A percentile compares a stretch with the other conserved stretches of the same genome.
Conservation (phyloP, 345 rosid species). For the Tarenaya hassleriana region DNA sequence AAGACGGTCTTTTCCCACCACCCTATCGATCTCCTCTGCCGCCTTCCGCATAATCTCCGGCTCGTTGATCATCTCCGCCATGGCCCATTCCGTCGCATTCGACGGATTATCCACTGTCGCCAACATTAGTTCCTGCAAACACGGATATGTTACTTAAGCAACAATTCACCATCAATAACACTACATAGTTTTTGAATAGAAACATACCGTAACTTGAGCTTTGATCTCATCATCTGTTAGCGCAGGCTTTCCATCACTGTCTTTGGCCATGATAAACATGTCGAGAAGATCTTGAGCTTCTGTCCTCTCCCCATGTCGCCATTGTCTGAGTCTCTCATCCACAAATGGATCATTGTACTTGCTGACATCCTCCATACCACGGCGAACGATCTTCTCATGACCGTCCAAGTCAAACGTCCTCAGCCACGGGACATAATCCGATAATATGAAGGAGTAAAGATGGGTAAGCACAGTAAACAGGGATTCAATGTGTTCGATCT, state of each 20-base stretch:
- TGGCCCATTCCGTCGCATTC: constrained; percentile 49
- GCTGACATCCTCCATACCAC: constrained; percentile 20
- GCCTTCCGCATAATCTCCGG: constrained; percentile 40
- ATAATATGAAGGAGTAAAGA: constrained; percentile 37
- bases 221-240: constrained; percentile 44
- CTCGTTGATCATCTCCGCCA: constrained; percentile 49
- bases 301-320: constrained; percentile 24
- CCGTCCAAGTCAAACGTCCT: constrained; percentile 47
- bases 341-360: constrained; percentile 48
- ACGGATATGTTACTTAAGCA: neutral
- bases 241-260: constrained; percentile 27
- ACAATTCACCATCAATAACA: neutral
- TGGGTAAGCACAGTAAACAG: constrained; percentile 32
- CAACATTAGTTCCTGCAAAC: constrained; percentile 42
- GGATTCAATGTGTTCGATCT: constrained; percentile 40
- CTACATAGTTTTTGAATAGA: neutral
- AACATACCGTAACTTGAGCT: constrained; percentile 37
- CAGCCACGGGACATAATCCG: constrained; percentile 45
- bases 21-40: constrained; percentile 34
- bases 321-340: constrained; percentile 39
- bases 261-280: constrained; percentile 27
- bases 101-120: constrained; percentile 54
- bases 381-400: constrained; percentile 34
- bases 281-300: constrained; percentile 43
- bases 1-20: constrained; percentile 41